These are phyloP conservation scores for Tirmania nivea DNA, from an alignment of 495 filamentous ascomycete species.

Conservation along the genomic window DNA sequence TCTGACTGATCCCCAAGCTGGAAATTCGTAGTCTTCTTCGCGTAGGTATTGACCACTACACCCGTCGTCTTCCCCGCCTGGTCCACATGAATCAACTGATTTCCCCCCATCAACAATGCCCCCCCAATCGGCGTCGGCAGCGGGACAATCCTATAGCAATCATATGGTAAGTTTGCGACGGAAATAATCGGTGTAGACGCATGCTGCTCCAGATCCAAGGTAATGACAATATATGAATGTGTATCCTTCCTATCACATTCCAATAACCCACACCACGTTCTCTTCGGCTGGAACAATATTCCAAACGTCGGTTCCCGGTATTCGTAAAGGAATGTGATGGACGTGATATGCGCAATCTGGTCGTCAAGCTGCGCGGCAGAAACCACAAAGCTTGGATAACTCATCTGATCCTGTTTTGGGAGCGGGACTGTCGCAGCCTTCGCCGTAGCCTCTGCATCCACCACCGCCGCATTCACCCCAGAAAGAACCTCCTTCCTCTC, in stretches of 20 bases:
- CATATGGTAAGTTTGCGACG: constrained; percentile 64
- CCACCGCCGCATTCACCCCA: constrained; percentile 9
- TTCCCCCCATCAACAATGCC: constrained; percentile 62
- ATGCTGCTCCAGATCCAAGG: constrained; percentile 77
- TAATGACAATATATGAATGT: constrained; percentile 79
- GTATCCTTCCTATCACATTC: constrained; percentile 55
- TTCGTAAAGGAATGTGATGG: constrained; percentile 83
- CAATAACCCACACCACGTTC: constrained; percentile 49
- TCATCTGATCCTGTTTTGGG: constrained; percentile 5
- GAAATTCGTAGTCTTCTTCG: constrained; percentile 57
- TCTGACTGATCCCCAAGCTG: constrained; percentile 66
- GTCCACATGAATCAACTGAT: constrained; percentile 87
- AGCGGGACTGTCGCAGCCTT: constrained; percentile 1
- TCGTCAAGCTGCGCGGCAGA: constrained; percentile 41
- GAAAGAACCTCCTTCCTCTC: constrained; percentile 5
- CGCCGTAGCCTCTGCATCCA: constrained; percentile 19
- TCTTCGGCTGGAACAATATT: constrained; percentile 54
- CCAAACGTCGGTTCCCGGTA: constrained; percentile 96
- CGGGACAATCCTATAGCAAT: constrained; percentile 65
- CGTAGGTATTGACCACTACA: constrained; percentile 82
- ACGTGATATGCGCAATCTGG: constrained; percentile 63
- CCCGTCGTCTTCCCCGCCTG: constrained; percentile 85
- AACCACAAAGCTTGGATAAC: constrained; percentile 17
- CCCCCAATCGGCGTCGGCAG: constrained; percentile 74
- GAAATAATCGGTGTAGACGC: constrained; percentile 86